phyloP scores from a whole-genome alignment of 2,329 filamentous ascomycete species.

The Aureobasidium sp. region DNA sequence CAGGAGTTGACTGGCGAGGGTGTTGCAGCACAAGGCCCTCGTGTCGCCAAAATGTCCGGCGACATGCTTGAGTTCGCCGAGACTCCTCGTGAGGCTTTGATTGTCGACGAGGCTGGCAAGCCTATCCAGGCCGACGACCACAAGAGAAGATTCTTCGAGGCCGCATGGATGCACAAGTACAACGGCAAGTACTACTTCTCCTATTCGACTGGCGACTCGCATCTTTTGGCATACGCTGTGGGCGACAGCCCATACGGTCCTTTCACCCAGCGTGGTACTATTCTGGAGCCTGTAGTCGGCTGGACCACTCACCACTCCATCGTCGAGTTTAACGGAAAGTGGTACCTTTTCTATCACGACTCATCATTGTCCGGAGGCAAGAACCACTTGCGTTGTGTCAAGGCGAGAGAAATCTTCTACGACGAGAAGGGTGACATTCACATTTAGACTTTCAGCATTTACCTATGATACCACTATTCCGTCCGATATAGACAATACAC shows the following conservation, averaged over 20 bases:
- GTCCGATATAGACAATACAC: background rate
- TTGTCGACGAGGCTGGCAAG: slow-evolving; percentile 56
- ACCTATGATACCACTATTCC: background rate
- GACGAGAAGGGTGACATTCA: slow-evolving; percentile 56
- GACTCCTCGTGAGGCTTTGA: slow-evolving; percentile 53
- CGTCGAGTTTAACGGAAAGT: slow-evolving; percentile 62
- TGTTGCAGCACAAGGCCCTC: slow-evolving; percentile 53
- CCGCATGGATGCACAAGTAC: slow-evolving; percentile 71
- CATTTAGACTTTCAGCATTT: background rate
- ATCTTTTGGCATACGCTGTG: slow-evolving; percentile 64
- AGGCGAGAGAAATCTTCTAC: slow-evolving; percentile 69
- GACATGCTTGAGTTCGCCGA: slow-evolving; percentile 59
- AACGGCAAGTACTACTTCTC: slow-evolving; percentile 65
- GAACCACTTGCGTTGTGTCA: slow-evolving; percentile 65
- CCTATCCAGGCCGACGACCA: slow-evolving; percentile 61
- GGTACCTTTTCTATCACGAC: slow-evolving; percentile 74
- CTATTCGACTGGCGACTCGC: slow-evolving; percentile 72
- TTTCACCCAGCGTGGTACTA: slow-evolving; percentile 63
- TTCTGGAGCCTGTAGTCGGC: slow-evolving; percentile 68
- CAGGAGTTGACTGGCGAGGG: slow-evolving; percentile 54
- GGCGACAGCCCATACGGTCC: slow-evolving; percentile 60
- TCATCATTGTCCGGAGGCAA: slow-evolving; percentile 60
- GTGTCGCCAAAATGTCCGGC: slow-evolving; percentile 55
- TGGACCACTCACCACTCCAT: slow-evolving; percentile 81
- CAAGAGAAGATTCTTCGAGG: slow-evolving; percentile 70